A percentile compares a stretch with the other conserved stretches of the same genome.
Evolutionary conservation across 192 early-diverging fungal genomes (phyloP).

Genomic region (Umbelopsis sp.): DNA sequence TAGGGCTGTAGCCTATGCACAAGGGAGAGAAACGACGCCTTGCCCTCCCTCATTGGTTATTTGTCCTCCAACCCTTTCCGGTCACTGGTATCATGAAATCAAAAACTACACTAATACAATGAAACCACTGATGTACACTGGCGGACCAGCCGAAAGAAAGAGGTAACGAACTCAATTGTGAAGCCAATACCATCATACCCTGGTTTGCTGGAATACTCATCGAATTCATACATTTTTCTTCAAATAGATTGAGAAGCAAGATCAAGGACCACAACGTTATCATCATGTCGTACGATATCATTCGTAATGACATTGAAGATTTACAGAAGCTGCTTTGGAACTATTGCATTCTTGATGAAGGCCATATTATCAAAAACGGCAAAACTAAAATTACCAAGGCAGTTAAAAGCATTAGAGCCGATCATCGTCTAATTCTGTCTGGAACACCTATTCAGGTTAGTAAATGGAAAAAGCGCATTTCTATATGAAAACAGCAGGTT

Average conservation of each 20-base stretch:
- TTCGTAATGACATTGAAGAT: slow-evolving; percentile 93
- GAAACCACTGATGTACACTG: slow-evolving; percentile 84
- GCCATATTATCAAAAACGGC: slow-evolving; percentile 96
- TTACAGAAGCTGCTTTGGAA: slow-evolving; percentile 77
- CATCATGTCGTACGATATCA: slow-evolving; percentile 96
- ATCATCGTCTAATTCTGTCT: slow-evolving; percentile 90
- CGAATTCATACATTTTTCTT: slow-evolving; percentile 1
- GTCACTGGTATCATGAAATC: slow-evolving; percentile 97
- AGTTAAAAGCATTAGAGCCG: slow-evolving; percentile 83
- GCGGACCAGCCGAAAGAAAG: slow-evolving; percentile 75
- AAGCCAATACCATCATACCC: not conserved
- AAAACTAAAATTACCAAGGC: slow-evolving; percentile 93
- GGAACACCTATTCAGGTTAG: slow-evolving; percentile 89
- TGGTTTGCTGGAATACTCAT: not conserved
- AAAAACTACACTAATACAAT: slow-evolving; percentile 75
- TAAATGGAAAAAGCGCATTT: not conserved
- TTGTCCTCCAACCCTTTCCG: slow-evolving; percentile 93
- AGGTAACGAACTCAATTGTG: slow-evolving; percentile 37
- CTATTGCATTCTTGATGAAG: slow-evolving; percentile 97
- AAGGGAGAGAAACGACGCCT: slow-evolving; percentile 61
- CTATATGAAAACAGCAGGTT: not conserved
- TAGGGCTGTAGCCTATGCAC: slow-evolving; percentile 58
- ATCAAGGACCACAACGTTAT: slow-evolving; percentile 72
- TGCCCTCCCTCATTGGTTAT: slow-evolving; percentile 89
- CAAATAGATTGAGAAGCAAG: slow-evolving; percentile 51